These are phyloP conservation scores for Fonsecaea pedrosoi DNA, from an alignment of 2,329 filamentous ascomycete species.

Conservation along the genomic window DNA sequence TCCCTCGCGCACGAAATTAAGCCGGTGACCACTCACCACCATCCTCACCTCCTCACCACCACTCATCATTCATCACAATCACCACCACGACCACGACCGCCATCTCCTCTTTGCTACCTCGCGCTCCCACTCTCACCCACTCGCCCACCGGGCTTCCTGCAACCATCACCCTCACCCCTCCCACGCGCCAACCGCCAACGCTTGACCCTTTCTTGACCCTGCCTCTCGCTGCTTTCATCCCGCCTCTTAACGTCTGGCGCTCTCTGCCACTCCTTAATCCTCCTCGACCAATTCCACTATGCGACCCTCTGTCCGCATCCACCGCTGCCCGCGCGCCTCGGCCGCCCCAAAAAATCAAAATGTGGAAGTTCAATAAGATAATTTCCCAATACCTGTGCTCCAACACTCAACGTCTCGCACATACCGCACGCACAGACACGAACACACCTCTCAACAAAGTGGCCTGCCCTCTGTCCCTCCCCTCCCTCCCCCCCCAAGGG, in stretches of 20 bases:
- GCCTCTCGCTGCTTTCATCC: conserved; percentile 36
- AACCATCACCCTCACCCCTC: conserved; percentile 17
- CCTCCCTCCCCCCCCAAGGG: conserved; percentile 6
- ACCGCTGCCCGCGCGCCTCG: conserved; percentile 11
- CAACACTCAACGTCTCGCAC: conserved; percentile 7
- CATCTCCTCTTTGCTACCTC: neutral
- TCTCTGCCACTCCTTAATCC: conserved; percentile 12
- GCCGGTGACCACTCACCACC: neutral
- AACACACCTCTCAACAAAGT: neutral
- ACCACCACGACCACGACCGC: neutral
- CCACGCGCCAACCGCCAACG: conserved; percentile 22
- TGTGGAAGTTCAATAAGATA: conserved; percentile 16
- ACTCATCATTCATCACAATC: conserved; percentile 2
- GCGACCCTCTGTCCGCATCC: conserved; percentile 17
- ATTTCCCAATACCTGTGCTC: conserved; percentile 10
- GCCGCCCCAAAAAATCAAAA: conserved; percentile 10
- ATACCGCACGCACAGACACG: neutral
- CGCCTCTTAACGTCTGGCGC: conserved; percentile 10
- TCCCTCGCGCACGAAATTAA: neutral
- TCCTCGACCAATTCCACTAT: conserved; percentile 4
- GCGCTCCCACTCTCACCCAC: conserved; percentile 24
- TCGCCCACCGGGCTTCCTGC: conserved; percentile 13
- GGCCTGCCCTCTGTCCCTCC: neutral
- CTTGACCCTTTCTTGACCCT: conserved; percentile 36
- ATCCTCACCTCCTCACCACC: neutral